These are phyloP conservation scores for Nannochloropsis salina DNA, from an alignment of 108 stramenopile genomes.

Conservation along the genomic window DNA sequence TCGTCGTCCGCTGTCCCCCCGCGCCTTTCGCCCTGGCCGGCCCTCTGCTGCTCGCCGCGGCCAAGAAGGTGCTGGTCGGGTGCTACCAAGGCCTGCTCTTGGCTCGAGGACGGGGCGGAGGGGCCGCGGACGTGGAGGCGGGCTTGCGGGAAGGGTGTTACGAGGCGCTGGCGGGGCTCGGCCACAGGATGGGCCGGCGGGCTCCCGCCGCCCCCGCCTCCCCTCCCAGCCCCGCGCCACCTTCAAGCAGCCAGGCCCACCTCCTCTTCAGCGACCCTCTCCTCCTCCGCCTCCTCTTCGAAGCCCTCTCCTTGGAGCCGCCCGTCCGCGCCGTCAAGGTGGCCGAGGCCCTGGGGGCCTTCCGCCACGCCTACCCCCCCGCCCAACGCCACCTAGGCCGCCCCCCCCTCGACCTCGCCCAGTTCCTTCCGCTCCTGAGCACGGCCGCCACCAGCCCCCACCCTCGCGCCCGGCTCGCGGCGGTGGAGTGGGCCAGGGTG, in stretches of 20 bases:
- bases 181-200: neutral
- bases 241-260: neutral
- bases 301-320: neutral
- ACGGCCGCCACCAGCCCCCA: neutral
- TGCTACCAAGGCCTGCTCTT: neutral
- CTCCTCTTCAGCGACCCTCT: neutral
- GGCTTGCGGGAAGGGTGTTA: neutral
- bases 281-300: neutral
- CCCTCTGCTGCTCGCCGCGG: neutral
- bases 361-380: neutral
- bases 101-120: neutral
- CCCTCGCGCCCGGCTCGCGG: constrained; percentile 1
- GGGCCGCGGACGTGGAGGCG: neutral
- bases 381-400: neutral
- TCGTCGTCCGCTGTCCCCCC: neutral
- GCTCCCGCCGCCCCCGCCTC: neutral
- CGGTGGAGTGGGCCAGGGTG: neutral
- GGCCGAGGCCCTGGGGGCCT: neutral
- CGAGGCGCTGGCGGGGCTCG: neutral
- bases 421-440: neutral
- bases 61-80: neutral
- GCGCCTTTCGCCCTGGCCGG: neutral
- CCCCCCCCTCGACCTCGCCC: neutral
- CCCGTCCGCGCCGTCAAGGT: neutral
- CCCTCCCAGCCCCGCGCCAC: no score